Evolutionary conservation across 352 stramenopile species (phyloP), one percentile per base, ranked within the genome.

Genomic region (Globisporangium emineosum): DNA sequence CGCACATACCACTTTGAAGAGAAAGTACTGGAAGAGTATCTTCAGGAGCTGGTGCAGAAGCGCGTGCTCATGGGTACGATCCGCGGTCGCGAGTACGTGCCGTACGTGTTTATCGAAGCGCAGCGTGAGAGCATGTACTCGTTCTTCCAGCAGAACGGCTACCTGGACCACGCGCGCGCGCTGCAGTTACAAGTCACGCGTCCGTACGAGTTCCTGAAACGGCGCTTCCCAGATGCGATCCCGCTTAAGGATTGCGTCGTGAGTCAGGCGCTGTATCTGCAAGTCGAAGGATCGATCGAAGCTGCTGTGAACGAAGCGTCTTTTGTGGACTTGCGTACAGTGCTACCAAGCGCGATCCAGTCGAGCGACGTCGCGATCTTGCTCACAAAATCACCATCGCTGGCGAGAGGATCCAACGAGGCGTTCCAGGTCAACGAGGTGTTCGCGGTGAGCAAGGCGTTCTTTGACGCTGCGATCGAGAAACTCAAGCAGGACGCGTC

Each of bases 71-170:
- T 83, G 73, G 87, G 87, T 10, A 77, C 70, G 21, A 52, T 94
- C 29, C 72, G 83, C 40, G 85, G 85, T 15, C 72, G 83, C 1
- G 87, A 94, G 65, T 95, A 90, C 64, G 78, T 95, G 21, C 87
- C 87, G 8, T 86, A 78, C 55, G 78, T 90, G 21, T 95, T 95
- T 50, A 71, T 93, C 54, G 82, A 81, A 5, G 75, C 81, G 1
- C 87, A 95, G 70, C 76, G 81, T 13, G 76, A 86, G 64, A 85
- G 73, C 50, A 82, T 94, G 75, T 89, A 83, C 70, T 89, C 78
- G n/a, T 95, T 95, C 62, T 95, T 94, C 62, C 75, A 89, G 69
- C 75, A 93, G 64, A 95, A 95, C 59, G 82, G 83, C 30, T 95
- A 89, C 62, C 60, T 94, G 32, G 77, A 89, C 33, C 74, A 93